A percentile compares a stretch with the other conserved stretches of the same genome.
Evolutionary conservation across 257 asterid species (phyloP).

Genomic region (Fraxinus americana): DNA sequence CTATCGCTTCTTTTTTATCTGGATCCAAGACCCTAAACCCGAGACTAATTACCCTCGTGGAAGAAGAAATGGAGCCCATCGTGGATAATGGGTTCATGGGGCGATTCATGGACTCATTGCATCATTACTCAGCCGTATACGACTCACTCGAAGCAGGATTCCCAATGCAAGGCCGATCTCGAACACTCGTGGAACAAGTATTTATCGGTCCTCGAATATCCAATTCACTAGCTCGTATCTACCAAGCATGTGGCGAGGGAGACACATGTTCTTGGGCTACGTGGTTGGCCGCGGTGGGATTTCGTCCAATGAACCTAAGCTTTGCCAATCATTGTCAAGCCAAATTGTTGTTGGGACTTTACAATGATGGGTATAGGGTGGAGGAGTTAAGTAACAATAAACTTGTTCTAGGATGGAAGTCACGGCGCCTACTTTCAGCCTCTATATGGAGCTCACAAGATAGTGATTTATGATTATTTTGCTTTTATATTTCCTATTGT

Average conservation of each 20-base stretch:
- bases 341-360: constrained; percentile 63
- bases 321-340: constrained; percentile 84
- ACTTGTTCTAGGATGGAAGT: constrained; percentile 78
- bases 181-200: constrained; percentile 67
- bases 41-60: constrained; percentile 62
- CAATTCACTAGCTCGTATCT: constrained; percentile 55
- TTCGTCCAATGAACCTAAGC: constrained; percentile 44
- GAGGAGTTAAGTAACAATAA: constrained; percentile 65
- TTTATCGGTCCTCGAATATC: constrained; percentile 65
- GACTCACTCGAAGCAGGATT: constrained; percentile 83
- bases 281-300: constrained; percentile 58
- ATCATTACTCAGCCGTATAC: constrained; percentile 63
- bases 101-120: constrained; percentile 69
- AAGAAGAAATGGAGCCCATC: constrained; percentile 51
- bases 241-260: constrained; percentile 34
- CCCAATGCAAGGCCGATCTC: constrained; percentile 64
- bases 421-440: constrained; percentile 72
- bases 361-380: constrained; percentile 75
- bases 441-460: constrained; percentile 70
- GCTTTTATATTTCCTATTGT: not conserved
- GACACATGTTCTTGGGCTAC: constrained; percentile 55
- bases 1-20: constrained; percentile 63
- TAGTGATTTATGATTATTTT: constrained; percentile 31
- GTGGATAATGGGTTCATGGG: constrained; percentile 58
- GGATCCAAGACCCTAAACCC: constrained; percentile 60